Evolutionary conservation across 2,329 filamentous ascomycete genomes (phyloP).

Genomic region (Phaeomoniella chlamydospora): DNA sequence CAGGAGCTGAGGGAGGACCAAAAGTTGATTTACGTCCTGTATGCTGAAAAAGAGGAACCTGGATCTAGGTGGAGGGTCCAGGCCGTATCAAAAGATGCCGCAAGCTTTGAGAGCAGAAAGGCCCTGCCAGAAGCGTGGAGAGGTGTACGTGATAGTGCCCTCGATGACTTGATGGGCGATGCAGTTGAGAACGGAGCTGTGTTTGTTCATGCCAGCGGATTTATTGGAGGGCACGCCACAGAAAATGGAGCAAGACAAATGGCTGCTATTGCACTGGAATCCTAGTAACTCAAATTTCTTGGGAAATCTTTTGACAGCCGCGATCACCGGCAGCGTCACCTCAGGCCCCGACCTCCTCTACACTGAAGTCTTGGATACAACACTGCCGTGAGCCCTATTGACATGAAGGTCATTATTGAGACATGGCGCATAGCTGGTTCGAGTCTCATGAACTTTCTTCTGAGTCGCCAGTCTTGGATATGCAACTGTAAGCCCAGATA

Average conservation of each 20-base stretch:
- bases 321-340: too few species aligned
- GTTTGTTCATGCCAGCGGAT: constrained; percentile 88
- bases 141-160: constrained; percentile 71
- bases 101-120: constrained; percentile 85
- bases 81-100: constrained; percentile 69
- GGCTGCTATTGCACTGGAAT: constrained; percentile 38
- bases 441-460: too few species aligned
- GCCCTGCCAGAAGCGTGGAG: constrained; percentile 84
- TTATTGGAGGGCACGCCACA: constrained; percentile 90
- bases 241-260: constrained; percentile 78
- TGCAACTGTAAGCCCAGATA: too few species aligned
- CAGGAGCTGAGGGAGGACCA: constrained; percentile 26
- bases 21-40: constrained; percentile 73
- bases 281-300: too few species aligned
- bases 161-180: constrained; percentile 44
- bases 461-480: too few species aligned
- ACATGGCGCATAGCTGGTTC: too few species aligned
- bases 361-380: too few species aligned
- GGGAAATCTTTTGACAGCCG: too few species aligned
- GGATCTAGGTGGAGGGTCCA: constrained; percentile 87
- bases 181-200: constrained; percentile 48
- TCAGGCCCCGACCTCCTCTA: too few species aligned
- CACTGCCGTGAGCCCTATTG: too few species aligned
- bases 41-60: constrained; percentile 64
- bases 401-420: too few species aligned